Percentiles rank a stretch among this genome's conserved stretches.
These are phyloP conservation scores for Didymella pomorum DNA, from an alignment of 2,329 filamentous ascomycete genomes.

Conservation along the genomic window DNA sequence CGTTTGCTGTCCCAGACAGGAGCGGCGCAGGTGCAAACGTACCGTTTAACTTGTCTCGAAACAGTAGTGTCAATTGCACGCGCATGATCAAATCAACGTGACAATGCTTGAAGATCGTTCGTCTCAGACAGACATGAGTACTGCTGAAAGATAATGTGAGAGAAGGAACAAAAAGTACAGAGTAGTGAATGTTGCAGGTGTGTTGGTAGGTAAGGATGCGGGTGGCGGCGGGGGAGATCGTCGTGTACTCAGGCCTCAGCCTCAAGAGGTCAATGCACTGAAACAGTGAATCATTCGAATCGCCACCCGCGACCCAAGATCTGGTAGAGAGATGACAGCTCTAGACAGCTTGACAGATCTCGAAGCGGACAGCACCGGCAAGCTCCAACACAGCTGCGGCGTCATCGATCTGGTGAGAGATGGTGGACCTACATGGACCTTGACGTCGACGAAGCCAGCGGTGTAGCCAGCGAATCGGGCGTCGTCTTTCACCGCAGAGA, in stretches of 20 bases:
- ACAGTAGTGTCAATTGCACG: conserved; percentile 40
- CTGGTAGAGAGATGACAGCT: conserved; percentile 4
- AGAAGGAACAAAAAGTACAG: conserved; percentile 13
- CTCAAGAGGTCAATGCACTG: conserved; percentile 12
- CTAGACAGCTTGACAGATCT: background rate
- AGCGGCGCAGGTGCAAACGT: conserved; percentile 23
- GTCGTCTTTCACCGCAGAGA: conserved; percentile 5
- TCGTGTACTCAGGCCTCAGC: conserved; percentile 15
- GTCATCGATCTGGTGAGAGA: conserved; percentile 11
- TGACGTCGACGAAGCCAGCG: conserved; percentile 9
- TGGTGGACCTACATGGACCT: conserved; percentile 1
- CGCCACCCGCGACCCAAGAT: conserved; percentile 15
- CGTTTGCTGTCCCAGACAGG: conserved; percentile 13
- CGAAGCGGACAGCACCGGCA: conserved; percentile 1
- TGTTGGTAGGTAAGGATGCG: conserved; percentile 15
- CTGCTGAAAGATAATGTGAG: conserved; percentile 14
- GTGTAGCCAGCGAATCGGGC: conserved; percentile 7
- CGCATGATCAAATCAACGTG: conserved; percentile 40
- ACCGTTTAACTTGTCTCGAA: conserved; percentile 40
- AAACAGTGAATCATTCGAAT: conserved; percentile 13
- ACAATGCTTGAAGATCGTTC: conserved; percentile 12
- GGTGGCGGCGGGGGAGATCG: conserved; percentile 20
- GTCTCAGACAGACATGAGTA: conserved; percentile 23
- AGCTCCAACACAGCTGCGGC: background rate
- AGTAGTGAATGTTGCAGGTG: conserved; percentile 8